A percentile compares a stretch with the other conserved stretches of the same genome.
phyloP scores from a whole-genome alignment of 140 eudicot genomes.

The Cichorium intybus region DNA sequence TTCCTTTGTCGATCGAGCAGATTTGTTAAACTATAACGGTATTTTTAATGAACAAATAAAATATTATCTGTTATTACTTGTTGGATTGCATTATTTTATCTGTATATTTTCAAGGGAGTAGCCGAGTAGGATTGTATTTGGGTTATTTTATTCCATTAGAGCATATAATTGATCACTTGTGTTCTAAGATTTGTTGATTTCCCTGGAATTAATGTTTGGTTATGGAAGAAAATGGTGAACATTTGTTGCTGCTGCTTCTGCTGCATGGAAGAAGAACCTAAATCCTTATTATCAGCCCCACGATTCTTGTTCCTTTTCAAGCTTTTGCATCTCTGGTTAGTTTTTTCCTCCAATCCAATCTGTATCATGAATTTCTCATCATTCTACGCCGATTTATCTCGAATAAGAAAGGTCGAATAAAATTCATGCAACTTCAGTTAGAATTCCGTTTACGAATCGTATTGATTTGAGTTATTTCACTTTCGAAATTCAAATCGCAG shows the following conservation, averaged over 20 bases:
- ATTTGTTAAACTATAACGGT: no score
- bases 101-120: neutral
- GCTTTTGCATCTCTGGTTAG: constrained; percentile 19
- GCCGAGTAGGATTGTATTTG: constrained; percentile 8
- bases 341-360: neutral
- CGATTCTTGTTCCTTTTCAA: neutral
- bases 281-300: neutral
- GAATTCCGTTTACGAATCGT: neutral
- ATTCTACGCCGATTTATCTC: constrained; percentile 16
- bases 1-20: no score
- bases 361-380: neutral
- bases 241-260: constrained; percentile 23
- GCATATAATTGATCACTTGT: constrained; percentile 6
- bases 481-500: constrained; percentile 17
- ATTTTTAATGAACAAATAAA: no score
- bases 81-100: neutral
- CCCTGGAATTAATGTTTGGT: constrained; percentile 19
- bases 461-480: neutral
- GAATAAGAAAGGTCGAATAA: neutral
- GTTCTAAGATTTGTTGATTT: neutral
- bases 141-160: neutral
- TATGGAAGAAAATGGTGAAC: constrained; percentile 18
- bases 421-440: constrained; percentile 5
- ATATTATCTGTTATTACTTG: no score
- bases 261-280: constrained; percentile 27